phyloP scores from a whole-genome alignment of 352 stramenopile species.

The Pythium pyrilobum region DNA sequence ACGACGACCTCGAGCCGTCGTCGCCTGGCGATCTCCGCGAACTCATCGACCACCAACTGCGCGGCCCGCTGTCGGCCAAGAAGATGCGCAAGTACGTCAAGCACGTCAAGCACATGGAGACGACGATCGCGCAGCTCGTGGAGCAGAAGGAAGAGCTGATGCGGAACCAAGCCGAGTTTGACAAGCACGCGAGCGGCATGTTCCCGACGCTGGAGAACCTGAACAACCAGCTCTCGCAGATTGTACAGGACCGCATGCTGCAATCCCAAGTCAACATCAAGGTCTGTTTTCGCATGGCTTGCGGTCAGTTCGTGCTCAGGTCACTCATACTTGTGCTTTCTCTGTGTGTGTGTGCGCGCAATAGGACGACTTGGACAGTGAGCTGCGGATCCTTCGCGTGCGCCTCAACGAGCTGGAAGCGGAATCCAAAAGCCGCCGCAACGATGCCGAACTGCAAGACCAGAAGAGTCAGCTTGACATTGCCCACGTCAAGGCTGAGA shows the following conservation, averaged over 20 bases:
- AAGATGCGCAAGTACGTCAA: conserved; percentile 44
- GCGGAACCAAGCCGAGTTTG: conserved; percentile 73
- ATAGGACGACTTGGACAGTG: conserved; percentile 58
- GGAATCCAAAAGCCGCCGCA: conserved; percentile 56
- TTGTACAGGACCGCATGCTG: conserved; percentile 64
- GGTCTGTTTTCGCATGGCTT: conserved; percentile 6
- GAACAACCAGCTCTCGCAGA: conserved; percentile 72
- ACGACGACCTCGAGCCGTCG: conserved; percentile 7
- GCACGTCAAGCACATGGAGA: conserved; percentile 75
- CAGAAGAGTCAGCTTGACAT: conserved; percentile 67
- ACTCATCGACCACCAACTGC: conserved; percentile 12
- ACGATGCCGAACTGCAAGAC: conserved; percentile 78
- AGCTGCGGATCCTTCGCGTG: conserved; percentile 68
- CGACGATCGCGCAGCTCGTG: conserved; percentile 70
- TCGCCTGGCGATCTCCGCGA: conserved; percentile 10
- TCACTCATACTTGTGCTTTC: neutral
- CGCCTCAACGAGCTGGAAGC: conserved; percentile 69
- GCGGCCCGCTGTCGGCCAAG: conserved; percentile 28
- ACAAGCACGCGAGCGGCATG: conserved; percentile 79
- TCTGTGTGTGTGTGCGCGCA: neutral
- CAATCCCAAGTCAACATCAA: conserved; percentile 45
- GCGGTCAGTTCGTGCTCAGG: neutral
- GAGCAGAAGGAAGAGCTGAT: conserved; percentile 73
- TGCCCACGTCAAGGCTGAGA: conserved; percentile 67
- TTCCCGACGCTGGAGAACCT: conserved; percentile 77